phyloP scores from a whole-genome alignment of 2,329 filamentous ascomycete species.

The Neocatenulostroma microsporum region DNA sequence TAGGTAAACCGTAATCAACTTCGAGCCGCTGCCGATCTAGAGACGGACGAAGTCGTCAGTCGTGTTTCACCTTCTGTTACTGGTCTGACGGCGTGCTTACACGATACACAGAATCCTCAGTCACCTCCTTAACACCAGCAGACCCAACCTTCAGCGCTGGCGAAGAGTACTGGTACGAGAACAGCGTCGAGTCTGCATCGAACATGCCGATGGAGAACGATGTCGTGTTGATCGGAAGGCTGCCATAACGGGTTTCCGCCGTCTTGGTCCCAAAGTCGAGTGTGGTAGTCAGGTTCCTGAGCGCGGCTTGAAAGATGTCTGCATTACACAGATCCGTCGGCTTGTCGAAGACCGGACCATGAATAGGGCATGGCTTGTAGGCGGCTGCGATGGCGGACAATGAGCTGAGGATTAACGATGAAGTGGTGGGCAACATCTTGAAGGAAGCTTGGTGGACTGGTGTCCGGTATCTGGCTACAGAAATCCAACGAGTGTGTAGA shows the following conservation, averaged over 20 bases:
- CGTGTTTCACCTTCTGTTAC: no score
- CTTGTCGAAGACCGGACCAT: slow-evolving; percentile 16
- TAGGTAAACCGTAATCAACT: slow-evolving; percentile 29
- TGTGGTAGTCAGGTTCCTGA: slow-evolving; percentile 11
- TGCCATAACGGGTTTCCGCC: not conserved
- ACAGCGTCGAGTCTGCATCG: slow-evolving; percentile 11
- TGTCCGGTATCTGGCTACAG: no score
- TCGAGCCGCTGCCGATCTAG: slow-evolving; percentile 13
- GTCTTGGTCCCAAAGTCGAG: slow-evolving; percentile 9
- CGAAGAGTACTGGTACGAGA: slow-evolving; percentile 13
- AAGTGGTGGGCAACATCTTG: no score
- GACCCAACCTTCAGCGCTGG: slow-evolving; percentile 4
- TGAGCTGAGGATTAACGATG: no score
- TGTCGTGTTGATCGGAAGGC: slow-evolving; percentile 9
- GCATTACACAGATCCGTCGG: slow-evolving; percentile 7
- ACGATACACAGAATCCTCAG: slow-evolving; percentile 11
- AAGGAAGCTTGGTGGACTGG: no score
- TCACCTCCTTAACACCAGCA: slow-evolving; percentile 1
- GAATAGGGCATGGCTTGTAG: slow-evolving; percentile 14
- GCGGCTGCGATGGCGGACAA: no score
- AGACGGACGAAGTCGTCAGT: no score
- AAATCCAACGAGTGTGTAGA: no score
- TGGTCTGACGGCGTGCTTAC: no score
- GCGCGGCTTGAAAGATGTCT: slow-evolving; percentile 12
- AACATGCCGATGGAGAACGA: slow-evolving; percentile 10